These are phyloP conservation scores for Hirschfeldia incana DNA, from an alignment of 345 rosid species.

Conservation along the genomic window DNA sequence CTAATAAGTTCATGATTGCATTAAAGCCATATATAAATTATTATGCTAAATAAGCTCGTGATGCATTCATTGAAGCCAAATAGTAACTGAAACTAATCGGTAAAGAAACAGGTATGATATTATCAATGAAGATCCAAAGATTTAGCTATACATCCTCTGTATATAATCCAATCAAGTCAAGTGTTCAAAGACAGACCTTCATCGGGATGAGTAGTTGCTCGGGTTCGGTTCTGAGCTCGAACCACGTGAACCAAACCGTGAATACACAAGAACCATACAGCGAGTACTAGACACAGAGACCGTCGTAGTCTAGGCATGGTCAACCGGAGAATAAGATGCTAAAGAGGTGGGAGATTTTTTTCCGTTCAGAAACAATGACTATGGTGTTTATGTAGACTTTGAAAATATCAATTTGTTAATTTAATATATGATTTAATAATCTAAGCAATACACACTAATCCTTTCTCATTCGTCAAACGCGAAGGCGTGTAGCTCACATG, in stretches of 20 bases:
- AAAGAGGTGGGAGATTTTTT: background rate
- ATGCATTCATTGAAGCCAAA: background rate
- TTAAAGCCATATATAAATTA: background rate
- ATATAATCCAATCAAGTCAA: background rate
- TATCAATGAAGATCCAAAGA: background rate
- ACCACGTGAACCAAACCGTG: constrained; percentile 8
- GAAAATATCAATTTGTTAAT: constrained; percentile 10
- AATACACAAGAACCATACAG: constrained; percentile 16
- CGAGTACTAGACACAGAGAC: constrained; percentile 7
- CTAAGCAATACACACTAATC: background rate
- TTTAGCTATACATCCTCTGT: background rate
- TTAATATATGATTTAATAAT: background rate
- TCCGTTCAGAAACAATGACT: background rate
- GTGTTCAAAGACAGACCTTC: constrained; percentile 26
- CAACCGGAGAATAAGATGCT: background rate
- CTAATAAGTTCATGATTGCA: background rate
- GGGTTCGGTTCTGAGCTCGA: constrained; percentile 31
- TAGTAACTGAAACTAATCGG: background rate
- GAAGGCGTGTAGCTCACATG: constrained; percentile 5
- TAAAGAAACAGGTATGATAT: background rate
- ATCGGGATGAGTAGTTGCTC: constrained; percentile 34
- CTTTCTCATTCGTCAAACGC: background rate
- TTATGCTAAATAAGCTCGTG: background rate
- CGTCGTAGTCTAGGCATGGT: constrained; percentile 15
- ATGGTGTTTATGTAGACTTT: constrained; percentile 1